Conservation (phyloP, 441 rosid species). For the Pelargonium australe region DNA sequence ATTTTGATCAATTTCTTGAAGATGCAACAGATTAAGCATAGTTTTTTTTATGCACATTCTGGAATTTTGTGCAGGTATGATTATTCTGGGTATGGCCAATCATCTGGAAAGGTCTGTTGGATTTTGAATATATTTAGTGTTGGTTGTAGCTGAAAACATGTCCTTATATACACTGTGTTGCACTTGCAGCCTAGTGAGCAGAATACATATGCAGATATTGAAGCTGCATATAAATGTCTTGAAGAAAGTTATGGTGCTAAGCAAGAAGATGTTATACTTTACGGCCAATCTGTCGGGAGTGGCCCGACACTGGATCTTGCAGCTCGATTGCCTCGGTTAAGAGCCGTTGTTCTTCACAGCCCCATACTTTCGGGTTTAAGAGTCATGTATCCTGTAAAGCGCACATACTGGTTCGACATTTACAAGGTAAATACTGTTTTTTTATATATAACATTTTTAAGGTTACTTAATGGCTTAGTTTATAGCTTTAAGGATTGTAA, state of each 20-base stretch:
- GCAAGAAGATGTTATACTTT: constrained; percentile 86
- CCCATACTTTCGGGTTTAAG: constrained; percentile 92
- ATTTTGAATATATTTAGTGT: constrained; percentile 11
- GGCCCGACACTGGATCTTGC: constrained; percentile 95
- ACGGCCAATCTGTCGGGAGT: constrained; percentile 96
- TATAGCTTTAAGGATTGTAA: constrained; percentile 4
- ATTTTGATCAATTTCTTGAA: neutral
- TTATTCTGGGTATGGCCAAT: constrained; percentile 87
- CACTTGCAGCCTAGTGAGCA: constrained; percentile 90
- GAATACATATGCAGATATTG: constrained; percentile 85
- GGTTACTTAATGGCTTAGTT: constrained; percentile 6
- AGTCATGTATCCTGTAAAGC: constrained; percentile 93
- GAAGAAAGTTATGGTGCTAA: constrained; percentile 82
- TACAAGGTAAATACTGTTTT: constrained; percentile 50
- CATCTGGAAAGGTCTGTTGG: constrained; percentile 73
- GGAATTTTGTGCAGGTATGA: constrained; percentile 55
- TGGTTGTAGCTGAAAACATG: constrained; percentile 16
- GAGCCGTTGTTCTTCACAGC: constrained; percentile 90
- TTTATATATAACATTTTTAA: neutral
- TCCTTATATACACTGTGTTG: constrained; percentile 17
- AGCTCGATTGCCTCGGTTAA: constrained; percentile 59
- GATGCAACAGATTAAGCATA: too few relatives aligned
- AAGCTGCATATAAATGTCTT: constrained; percentile 85
- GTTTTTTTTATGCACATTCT: constrained; percentile 10
- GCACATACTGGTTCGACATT: constrained; percentile 93